Evolutionary conservation across 805 yeast genomes (phyloP), one percentile per base, ranked within the genome.

Genomic region (Ogataea methanolica): DNA sequence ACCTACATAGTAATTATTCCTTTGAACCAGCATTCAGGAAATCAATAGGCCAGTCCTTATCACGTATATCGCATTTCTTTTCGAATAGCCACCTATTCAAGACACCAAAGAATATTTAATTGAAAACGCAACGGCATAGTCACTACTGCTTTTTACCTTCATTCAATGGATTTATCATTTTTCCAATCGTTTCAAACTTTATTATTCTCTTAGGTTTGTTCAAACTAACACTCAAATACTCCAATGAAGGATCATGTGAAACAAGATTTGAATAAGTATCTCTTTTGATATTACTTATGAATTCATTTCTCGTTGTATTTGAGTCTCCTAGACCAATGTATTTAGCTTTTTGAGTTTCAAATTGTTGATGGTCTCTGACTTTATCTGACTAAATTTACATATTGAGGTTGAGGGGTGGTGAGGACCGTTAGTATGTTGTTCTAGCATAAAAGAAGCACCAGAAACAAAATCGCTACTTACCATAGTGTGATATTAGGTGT

Each of bases 241-340:
- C 73, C 39, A 83, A 59, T 44, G 81, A 47, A 12, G 75, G 69
- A 17, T 76, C 76, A 58, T 84, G 88, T 23, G 82, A 81, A n/a
- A 77, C 72, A 41, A 83, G 64, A 19, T 83, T 74, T 0, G 85
- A 75, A 48, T 78, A 77, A 1, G 88, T 78, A 56, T 87, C 95
- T 49, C 87, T 68, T 46, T 80, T 80, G 2, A 84, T 71, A 56
- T 85, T 87, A 6, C 75, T 65, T 50, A 83, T 57, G 79, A 92
- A 91, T 62, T 87, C 92, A 15, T 72, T 72, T 44, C 83, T 71
- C 0, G 84, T 71, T 0, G 95, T 89, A 45, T 80, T 82, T 9
- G 90, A 74, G 58, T 80, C 75, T 0, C 97, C 97, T 1, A 91
- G 63, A 1, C 96, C 96, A 21, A 84, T 70, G 59, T 85, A 81